phyloP scores from a whole-genome alignment of 345 rosid species.

The Raphanus sativus region DNA sequence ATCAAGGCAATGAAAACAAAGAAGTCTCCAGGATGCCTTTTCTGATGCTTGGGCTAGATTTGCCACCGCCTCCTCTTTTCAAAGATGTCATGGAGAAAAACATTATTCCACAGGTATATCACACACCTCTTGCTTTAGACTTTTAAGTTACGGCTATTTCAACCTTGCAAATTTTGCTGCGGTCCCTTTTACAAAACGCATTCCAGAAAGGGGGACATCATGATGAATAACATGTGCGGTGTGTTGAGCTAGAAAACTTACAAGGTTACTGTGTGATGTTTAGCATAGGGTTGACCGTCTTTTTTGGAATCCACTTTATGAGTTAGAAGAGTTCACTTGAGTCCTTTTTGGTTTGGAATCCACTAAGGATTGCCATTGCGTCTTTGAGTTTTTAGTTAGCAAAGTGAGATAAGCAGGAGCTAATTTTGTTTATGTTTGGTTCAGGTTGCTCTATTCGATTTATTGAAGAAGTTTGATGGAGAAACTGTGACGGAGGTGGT shows the following conservation, averaged over 20 bases:
- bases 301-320: neutral
- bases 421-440: conserved; percentile 23
- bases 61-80: conserved; percentile 98
- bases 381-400: neutral
- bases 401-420: conserved; percentile 5
- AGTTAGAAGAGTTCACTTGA: neutral
- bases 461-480: conserved; percentile 96
- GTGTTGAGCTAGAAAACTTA: neutral
- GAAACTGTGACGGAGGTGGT: conserved; percentile 90
- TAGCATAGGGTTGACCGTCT: neutral
- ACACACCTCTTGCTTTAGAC: conserved; percentile 4
- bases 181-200: neutral
- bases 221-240: neutral
- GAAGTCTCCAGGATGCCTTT: conserved; percentile 83
- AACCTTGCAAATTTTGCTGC: conserved; percentile 12
- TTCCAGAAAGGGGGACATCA: neutral
- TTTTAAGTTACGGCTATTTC: neutral
- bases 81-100: conserved; percentile 99
- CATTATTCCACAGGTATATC: conserved; percentile 91
- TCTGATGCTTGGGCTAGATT: conserved; percentile 96
- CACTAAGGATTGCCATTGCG: conserved; percentile 1
- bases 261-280: neutral
- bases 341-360: neutral
- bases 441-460: conserved; percentile 87
- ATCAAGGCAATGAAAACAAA: conserved; percentile 50